Evolutionary conservation across 306 rosid genomes (phyloP), one percentile per base, ranked within the genome.

Genomic region (Delonix regia): DNA sequence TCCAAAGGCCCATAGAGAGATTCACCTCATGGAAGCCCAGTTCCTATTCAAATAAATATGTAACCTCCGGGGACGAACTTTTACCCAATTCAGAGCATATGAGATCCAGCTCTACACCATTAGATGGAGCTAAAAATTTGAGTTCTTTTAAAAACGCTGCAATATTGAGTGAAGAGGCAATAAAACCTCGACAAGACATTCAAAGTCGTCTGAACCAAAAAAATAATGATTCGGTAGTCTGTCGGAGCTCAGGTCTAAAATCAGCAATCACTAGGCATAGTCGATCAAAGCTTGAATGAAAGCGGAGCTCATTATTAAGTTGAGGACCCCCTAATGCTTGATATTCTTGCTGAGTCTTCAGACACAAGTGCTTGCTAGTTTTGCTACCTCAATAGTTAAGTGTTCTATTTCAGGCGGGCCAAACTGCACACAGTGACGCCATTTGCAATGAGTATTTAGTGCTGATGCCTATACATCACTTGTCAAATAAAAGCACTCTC

Each of bases 401-500:
- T n/a, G 48, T 1, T 60, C 53, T 16, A 42, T 24, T 45, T 63
- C 19, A 48, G 25, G 64, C 24, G 33, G 45, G 33, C 30, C 8
- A 34, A 19, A 64, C 44, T 14, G 36, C 14, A 27, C 30, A 12
- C 21, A 69, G 10, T 49, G 47, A 65, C 28, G 60, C 71, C 63
- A 16, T 44, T 24, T 30, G 69, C 42, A 24, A 14, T 7, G 6
- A 44, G 70, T 74, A 38, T 57, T 75, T 60, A 25, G 9, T 68
- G 33, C 16, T 71, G 55, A 75, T 45, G 79, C 77, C 33, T 59
- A 52, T 38, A 39, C 34, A 11, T 74, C 57, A 55, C 47, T 85
- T 61, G 47, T 78, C 73, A 84, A 68, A 63, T 75, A 69, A 69
- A 69, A 38, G 74, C 79, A 81, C 69, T 79, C 65, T 84, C 85